Conservation (phyloP, 139 green algal species). For the Protoeuglena noctilucae region DNA sequence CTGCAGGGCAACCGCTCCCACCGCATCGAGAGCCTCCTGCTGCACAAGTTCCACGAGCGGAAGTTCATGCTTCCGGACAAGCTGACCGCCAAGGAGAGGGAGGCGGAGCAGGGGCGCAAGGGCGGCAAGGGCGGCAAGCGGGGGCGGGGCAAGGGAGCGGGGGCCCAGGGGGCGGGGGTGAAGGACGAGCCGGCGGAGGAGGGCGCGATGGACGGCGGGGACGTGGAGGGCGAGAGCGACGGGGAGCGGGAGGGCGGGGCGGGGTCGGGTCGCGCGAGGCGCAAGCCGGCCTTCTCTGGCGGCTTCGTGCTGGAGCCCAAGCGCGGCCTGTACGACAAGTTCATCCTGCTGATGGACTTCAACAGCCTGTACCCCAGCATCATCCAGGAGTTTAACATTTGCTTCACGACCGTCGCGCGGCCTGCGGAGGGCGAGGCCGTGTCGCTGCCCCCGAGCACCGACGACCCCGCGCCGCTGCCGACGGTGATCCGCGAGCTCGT, state of each 20-base stretch:
- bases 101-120: background rate
- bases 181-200: slow-evolving; percentile 5
- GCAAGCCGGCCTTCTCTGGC: slow-evolving; percentile 48
- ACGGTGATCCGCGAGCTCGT: slow-evolving; percentile 48
- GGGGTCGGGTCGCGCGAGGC: background rate
- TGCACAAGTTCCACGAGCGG: slow-evolving; percentile 92
- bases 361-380: slow-evolving; percentile 98
- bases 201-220: slow-evolving; percentile 5
- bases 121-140: background rate
- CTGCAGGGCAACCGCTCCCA: slow-evolving; percentile 75
- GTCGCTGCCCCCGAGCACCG: slow-evolving; percentile 31
- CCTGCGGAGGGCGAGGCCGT: slow-evolving; percentile 36
- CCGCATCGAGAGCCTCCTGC: slow-evolving; percentile 95
- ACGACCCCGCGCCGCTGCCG: slow-evolving; percentile 16
- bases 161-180: background rate
- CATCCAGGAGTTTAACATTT: slow-evolving; percentile 99
- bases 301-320: slow-evolving; percentile 97
- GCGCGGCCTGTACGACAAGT: slow-evolving; percentile 94
- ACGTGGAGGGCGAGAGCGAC: slow-evolving; percentile 3
- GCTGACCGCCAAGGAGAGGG: slow-evolving; percentile 17
- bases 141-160: too few species aligned
- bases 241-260: slow-evolving; percentile 16
- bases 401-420: slow-evolving; percentile 89
- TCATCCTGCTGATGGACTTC: slow-evolving; percentile 96
- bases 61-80: slow-evolving; percentile 97